A percentile compares a stretch with the other conserved stretches of the same genome.
These are phyloP conservation scores for Plectosphaerella plurivora DNA, from an alignment of 2,329 filamentous ascomycete genomes.

Conservation along the genomic window DNA sequence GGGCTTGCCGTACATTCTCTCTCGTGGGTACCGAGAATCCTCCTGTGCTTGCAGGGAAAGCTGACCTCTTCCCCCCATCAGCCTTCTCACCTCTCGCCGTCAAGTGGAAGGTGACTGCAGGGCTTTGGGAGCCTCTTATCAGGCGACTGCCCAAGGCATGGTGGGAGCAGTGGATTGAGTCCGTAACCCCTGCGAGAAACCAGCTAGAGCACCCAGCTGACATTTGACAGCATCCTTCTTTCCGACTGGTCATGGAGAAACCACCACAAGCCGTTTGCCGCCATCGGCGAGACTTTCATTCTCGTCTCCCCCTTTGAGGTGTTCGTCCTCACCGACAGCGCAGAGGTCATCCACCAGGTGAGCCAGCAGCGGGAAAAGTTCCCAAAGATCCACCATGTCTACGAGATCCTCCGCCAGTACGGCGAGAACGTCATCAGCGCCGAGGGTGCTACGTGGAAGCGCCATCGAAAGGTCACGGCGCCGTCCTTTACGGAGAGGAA, in stretches of 20 bases:
- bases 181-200: slow-evolving; percentile 21
- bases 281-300: slow-evolving; percentile 60
- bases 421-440: slow-evolving; percentile 68
- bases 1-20: slow-evolving; percentile 47
- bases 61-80: slow-evolving; percentile 16
- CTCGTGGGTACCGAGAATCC: slow-evolving; percentile 37
- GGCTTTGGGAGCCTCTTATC: slow-evolving; percentile 52
- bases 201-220: slow-evolving; percentile 6
- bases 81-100: slow-evolving; percentile 45
- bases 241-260: slow-evolving; percentile 57
- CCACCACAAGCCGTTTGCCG: slow-evolving; percentile 53
- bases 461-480: slow-evolving; percentile 67
- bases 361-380: slow-evolving; percentile 65
- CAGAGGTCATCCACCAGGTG: slow-evolving; percentile 63
- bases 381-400: slow-evolving; percentile 60
- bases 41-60: background rate
- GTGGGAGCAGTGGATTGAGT: slow-evolving; percentile 58
- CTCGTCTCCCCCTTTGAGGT: slow-evolving; percentile 54
- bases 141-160: slow-evolving; percentile 47
- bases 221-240: slow-evolving; percentile 39
- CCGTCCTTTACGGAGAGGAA: slow-evolving; percentile 75
- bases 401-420: slow-evolving; percentile 50
- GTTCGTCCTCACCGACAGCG: slow-evolving; percentile 54
- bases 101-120: slow-evolving; percentile 51
- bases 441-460: slow-evolving; percentile 65